Percentiles rank a stretch among this genome's conserved stretches.
Conservation (phyloP, 2,329 filamentous ascomycete species). For the Penicillium sp. region DNA sequence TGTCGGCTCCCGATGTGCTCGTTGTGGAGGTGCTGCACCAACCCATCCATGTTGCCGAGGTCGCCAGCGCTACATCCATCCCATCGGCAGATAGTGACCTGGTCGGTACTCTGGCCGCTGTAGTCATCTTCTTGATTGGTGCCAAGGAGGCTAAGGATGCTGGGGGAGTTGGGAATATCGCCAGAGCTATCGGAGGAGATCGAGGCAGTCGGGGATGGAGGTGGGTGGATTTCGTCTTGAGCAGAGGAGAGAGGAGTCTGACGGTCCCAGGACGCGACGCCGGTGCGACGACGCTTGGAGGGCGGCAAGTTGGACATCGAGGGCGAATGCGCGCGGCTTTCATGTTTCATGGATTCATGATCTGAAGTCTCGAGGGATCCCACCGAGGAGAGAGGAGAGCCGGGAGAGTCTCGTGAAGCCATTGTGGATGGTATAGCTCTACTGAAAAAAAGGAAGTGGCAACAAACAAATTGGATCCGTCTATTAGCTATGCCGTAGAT, state of each 20-base stretch:
- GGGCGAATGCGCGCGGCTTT: slow-evolving; percentile 48
- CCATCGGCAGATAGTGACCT: slow-evolving; percentile 76
- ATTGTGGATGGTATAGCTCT: slow-evolving; percentile 30
- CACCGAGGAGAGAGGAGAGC: slow-evolving; percentile 63
- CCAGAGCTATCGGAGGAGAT: slow-evolving; percentile 90
- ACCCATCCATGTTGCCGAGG: slow-evolving; percentile 73
- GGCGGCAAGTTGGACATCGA: slow-evolving; percentile 43
- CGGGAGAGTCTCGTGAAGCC: slow-evolving; percentile 53
- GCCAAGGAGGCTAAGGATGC: slow-evolving; percentile 44
- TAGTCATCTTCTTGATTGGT: slow-evolving; percentile 57
- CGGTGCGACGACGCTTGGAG: slow-evolving; percentile 50
- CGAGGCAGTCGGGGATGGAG: slow-evolving; percentile 58
- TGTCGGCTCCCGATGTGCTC: slow-evolving; percentile 90
- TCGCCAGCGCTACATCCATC: slow-evolving; percentile 70
- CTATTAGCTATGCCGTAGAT: not conserved
- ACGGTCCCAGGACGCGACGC: slow-evolving; percentile 45
- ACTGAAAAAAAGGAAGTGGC: not conserved
- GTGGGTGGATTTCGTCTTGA: slow-evolving; percentile 39
- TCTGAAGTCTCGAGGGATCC: slow-evolving; percentile 60
- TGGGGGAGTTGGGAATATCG: slow-evolving; percentile 72
- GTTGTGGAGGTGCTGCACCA: slow-evolving; percentile 83
- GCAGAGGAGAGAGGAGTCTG: slow-evolving; percentile 51
- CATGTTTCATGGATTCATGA: slow-evolving; percentile 55
- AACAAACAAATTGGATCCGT: not conserved
- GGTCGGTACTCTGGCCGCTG: slow-evolving; percentile 68